Conservation (phyloP, 371 early-diverging fungal genomes). For the Saksenaea oblongispora region DNA sequence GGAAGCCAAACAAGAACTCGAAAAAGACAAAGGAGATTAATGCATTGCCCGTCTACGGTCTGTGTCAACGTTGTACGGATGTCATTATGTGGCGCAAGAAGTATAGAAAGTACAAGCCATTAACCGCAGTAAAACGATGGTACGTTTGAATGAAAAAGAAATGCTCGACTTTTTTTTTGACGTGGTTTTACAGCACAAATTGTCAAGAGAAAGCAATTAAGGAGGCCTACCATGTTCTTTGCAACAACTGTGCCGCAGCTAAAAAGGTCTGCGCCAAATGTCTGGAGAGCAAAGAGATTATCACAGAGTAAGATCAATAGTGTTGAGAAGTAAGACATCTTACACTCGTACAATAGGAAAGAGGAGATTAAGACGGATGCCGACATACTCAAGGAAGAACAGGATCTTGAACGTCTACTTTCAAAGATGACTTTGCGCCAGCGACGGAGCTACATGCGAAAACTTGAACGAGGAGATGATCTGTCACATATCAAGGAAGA, state of each 20-base stretch:
- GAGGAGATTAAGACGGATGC: conserved; percentile 59
- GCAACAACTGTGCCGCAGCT: conserved; percentile 79
- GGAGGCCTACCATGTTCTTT: conserved; percentile 95
- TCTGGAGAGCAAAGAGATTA: conserved; percentile 71
- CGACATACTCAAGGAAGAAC: conserved; percentile 65
- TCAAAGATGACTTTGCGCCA: conserved; percentile 83
- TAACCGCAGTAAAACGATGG: conserved; percentile 91
- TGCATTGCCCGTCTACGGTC: conserved; percentile 80
- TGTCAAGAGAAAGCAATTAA: conserved; percentile 86
- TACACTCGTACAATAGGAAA: conserved; percentile 28
- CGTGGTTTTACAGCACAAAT: conserved; percentile 24
- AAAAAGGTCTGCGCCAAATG: conserved; percentile 95
- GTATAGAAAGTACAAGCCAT: conserved; percentile 95
- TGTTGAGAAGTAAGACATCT: neutral
- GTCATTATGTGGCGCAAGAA: conserved; percentile 91
- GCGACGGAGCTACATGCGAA: conserved; percentile 80
- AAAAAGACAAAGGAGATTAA: conserved; percentile 77
- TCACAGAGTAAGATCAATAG: conserved; percentile 14
- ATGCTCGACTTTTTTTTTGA: neutral
- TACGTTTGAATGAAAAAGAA: conserved; percentile 26
- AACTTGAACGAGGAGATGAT: conserved; percentile 72
- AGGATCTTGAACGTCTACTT: conserved; percentile 72
- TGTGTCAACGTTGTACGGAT: conserved; percentile 90
- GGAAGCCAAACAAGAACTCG: conserved; percentile 84
- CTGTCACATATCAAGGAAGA: conserved; percentile 34